Evolutionary conservation across 257 asterid genomes (phyloP), one percentile per base, ranked within the genome.

Genomic region (Handroanthus guayacan): DNA sequence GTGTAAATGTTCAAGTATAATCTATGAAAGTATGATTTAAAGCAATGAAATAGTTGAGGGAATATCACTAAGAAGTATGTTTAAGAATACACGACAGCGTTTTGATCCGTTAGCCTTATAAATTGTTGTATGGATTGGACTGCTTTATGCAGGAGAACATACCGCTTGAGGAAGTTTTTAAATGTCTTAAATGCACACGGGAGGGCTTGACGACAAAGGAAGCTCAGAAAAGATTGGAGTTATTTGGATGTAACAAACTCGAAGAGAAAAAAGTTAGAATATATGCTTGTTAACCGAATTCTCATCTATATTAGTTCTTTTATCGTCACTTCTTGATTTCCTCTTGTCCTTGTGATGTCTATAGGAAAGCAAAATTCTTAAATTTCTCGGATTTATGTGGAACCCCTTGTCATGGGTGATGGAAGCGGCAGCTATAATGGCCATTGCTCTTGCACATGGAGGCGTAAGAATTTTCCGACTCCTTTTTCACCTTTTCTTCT

Each of bases 301-400:
- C 18, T 38, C 52, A 17, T 71, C 63, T 44, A 4, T 9, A 2
- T 36, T 36, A 61, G 39, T 39, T 43, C 36, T 41, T 69, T 47
- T n/a, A 9, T 51, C 18, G 34, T 51, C 56, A 52, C 48, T n/a
- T 9, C 7, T 67, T 56, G 43, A 39, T 39, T 47, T 31, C 41
- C 45, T 74, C 37, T 36, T 60, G 14, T 57, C 25, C 16, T 36
- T 74, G 14, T 65, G 39, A 61, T 75, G 51, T 70, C 16, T 16
- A 13, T 52, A 86, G 93, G 93, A 86, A 81, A 89, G 84, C 67
- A 86, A 85, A 73, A 6, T 86, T 39, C 75, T 85, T 56, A 89
- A 86, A 77, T 89, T 89, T 78, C 76, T 86, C 70, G 91, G 94
- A 38, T 89, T 86, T 52, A 89, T 89, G 94, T 89, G 94, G 91